phyloP scores from a whole-genome alignment of 2,329 filamentous ascomycete genomes.

The Westerdykella sp. region DNA sequence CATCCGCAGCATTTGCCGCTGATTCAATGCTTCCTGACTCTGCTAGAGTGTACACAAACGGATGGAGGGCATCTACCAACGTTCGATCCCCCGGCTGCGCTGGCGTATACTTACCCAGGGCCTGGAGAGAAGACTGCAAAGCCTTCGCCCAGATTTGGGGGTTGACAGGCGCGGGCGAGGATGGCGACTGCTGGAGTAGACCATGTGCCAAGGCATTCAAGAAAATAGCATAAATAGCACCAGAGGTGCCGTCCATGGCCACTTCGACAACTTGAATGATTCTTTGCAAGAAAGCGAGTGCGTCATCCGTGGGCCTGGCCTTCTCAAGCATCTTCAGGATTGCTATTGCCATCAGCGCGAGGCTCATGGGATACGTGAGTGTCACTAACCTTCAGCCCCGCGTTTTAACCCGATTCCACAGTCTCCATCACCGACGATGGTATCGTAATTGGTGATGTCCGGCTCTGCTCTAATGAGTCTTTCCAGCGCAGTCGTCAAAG shows the following conservation, averaged over 20 bases:
- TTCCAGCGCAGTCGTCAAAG: constrained; percentile 52
- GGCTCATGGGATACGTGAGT: constrained; percentile 22
- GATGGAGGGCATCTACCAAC: constrained; percentile 79
- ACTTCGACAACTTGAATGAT: constrained; percentile 61
- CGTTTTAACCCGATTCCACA: constrained; percentile 82
- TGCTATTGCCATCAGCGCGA: constrained; percentile 25
- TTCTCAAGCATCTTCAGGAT: constrained; percentile 40
- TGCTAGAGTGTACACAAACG: constrained; percentile 70
- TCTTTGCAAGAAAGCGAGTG: constrained; percentile 53
- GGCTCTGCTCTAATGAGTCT: constrained; percentile 59
- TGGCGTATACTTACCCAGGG: constrained; percentile 75
- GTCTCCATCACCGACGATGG: constrained; percentile 83
- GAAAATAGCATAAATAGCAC: constrained; percentile 82
- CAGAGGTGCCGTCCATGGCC: constrained; percentile 68
- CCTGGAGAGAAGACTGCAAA: constrained; percentile 58
- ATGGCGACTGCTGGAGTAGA: constrained; percentile 50
- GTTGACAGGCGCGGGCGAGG: constrained; percentile 42
- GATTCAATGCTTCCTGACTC: constrained; percentile 60
- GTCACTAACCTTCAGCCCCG: constrained; percentile 62
- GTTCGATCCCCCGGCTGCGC: constrained; percentile 86
- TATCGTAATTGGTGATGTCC: constrained; percentile 63
- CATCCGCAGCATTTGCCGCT: constrained; percentile 68
- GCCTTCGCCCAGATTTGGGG: constrained; percentile 58
- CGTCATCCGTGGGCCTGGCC: constrained; percentile 49
- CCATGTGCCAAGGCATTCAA: constrained; percentile 74